Conservation (phyloP, 2,329 filamentous ascomycete species). For the Alternaria sp. region DNA sequence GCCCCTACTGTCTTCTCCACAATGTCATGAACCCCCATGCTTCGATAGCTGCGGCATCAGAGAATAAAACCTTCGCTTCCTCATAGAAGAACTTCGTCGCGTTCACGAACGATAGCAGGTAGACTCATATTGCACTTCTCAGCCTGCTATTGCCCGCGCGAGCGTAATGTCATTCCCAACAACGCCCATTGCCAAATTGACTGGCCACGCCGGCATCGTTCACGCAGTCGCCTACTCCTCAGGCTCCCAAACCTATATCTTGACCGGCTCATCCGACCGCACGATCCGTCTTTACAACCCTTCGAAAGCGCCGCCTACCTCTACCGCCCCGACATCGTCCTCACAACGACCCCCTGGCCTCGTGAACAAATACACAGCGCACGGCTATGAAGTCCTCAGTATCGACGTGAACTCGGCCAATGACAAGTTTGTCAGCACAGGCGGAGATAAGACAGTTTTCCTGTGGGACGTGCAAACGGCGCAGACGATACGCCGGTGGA, state of each 20-base stretch:
- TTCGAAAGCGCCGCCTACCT: constrained; percentile 53
- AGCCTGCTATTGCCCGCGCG: background rate
- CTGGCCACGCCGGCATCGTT: constrained; percentile 54
- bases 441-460: constrained; percentile 90
- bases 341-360: constrained; percentile 54
- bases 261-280: constrained; percentile 87
- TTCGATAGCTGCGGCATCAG: constrained; percentile 6
- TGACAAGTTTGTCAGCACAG: constrained; percentile 81
- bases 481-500: constrained; percentile 76
- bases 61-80: background rate
- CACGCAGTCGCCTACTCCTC: constrained; percentile 60
- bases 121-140: background rate
- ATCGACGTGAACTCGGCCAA: constrained; percentile 78
- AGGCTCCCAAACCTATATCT: constrained; percentile 62
- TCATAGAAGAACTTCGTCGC: background rate
- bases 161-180: constrained; percentile 51
- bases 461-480: constrained; percentile 92
- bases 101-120: background rate
- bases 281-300: constrained; percentile 87
- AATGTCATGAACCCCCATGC: constrained; percentile 28
- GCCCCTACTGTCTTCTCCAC: background rate
- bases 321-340: constrained; percentile 42
- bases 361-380: constrained; percentile 86
- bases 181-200: constrained; percentile 48
- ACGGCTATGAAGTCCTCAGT: constrained; percentile 91